Percentiles rank a stretch among this genome's conserved stretches.
phyloP scores from a whole-genome alignment of 768 basidiomycete species.

The Arthromyces matolae region DNA sequence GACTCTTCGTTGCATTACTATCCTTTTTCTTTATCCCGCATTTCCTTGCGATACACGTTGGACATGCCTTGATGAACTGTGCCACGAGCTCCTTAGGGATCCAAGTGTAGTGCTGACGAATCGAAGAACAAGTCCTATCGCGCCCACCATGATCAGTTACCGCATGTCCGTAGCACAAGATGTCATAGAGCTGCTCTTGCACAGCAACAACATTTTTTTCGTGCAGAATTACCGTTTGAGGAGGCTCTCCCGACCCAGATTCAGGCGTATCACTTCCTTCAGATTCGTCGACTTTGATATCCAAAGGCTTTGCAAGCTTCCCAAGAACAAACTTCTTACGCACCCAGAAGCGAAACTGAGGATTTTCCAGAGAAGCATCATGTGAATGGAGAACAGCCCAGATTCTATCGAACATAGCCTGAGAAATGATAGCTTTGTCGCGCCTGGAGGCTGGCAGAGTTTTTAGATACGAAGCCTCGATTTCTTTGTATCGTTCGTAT shows the following conservation, averaged over 20 bases:
- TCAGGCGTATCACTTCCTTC: not conserved
- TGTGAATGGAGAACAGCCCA: conserved; percentile 63
- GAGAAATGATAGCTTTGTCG: conserved; percentile 72
- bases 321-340: conserved; percentile 73
- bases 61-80: conserved; percentile 75
- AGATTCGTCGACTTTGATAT: conserved; percentile 6
- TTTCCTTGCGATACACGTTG: conserved; percentile 59
- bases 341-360: conserved; percentile 81
- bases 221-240: conserved; percentile 54
- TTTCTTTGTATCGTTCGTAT: conserved; percentile 53
- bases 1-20: conserved; percentile 3
- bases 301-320: conserved; percentile 23
- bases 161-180: conserved; percentile 71
- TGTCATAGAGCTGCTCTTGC: conserved; percentile 73
- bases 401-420: conserved; percentile 66
- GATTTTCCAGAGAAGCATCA: conserved; percentile 41
- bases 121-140: conserved; percentile 68
- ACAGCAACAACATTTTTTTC: conserved; percentile 72
- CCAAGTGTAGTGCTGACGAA: conserved; percentile 74
- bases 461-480: conserved; percentile 55
- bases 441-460: conserved; percentile 51
- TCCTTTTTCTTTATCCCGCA: conserved; percentile 27
- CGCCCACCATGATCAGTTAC: conserved; percentile 68
- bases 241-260: conserved; percentile 1
- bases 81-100: conserved; percentile 82